A percentile compares a stretch with the other conserved stretches of the same genome.
These are phyloP conservation scores for Clonostachys chloroleuca DNA, from an alignment of 2,329 filamentous ascomycete genomes.

Conservation along the genomic window DNA sequence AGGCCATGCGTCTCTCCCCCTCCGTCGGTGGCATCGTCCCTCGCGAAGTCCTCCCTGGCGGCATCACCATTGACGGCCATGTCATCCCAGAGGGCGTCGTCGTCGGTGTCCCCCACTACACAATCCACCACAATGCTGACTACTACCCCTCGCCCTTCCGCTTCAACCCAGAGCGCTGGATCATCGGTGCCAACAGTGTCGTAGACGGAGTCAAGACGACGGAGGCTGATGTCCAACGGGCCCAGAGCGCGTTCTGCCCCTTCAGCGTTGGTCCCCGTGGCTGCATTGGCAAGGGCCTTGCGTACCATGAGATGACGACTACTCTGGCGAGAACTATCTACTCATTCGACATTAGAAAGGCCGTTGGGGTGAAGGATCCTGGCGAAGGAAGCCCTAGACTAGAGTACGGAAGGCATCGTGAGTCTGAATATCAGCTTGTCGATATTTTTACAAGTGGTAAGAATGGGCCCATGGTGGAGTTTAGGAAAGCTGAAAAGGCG, in stretches of 20 bases:
- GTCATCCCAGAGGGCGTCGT: slow-evolving; percentile 54
- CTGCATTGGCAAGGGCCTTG: slow-evolving; percentile 68
- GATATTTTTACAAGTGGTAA: slow-evolving; percentile 74
- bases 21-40: slow-evolving; percentile 57
- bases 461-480: slow-evolving; percentile 66
- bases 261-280: slow-evolving; percentile 67
- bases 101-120: slow-evolving; percentile 62
- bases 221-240: slow-evolving; percentile 40
- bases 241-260: slow-evolving; percentile 69
- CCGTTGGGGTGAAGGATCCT: slow-evolving; percentile 41
- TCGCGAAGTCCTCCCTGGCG: slow-evolving; percentile 52
- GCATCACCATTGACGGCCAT: slow-evolving; percentile 48
- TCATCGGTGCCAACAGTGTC: slow-evolving; percentile 38
- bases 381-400: slow-evolving; percentile 43
- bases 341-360: slow-evolving; percentile 54
- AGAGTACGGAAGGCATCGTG: slow-evolving; percentile 50
- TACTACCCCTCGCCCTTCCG: slow-evolving; percentile 58
- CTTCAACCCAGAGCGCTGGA: slow-evolving; percentile 63
- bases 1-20: slow-evolving; percentile 60
- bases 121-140: slow-evolving; percentile 60
- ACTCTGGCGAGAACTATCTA: slow-evolving; percentile 58
- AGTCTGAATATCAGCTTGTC: slow-evolving; percentile 61
- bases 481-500: slow-evolving; percentile 22
- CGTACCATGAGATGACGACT: slow-evolving; percentile 63
- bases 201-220: slow-evolving; percentile 18